Percentiles rank a stretch among this genome's conserved stretches.
Evolutionary conservation across 441 rosid genomes (phyloP).

Genomic region (Bocquillonia castaneifolia): DNA sequence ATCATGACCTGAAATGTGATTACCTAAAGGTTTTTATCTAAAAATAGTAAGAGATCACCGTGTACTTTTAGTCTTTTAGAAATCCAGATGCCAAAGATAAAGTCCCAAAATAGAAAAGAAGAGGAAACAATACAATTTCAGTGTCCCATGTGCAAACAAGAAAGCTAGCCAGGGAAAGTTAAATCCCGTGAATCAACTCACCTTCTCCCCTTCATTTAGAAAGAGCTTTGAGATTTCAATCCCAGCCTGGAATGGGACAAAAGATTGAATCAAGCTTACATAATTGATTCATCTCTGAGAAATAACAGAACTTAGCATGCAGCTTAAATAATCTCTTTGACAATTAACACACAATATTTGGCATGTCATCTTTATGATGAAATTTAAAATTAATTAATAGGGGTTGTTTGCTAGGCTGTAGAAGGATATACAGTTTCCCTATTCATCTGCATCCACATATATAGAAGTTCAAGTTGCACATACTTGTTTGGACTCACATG

Average conservation of each 20-base stretch:
- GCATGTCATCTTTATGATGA: background rate
- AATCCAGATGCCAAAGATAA: background rate
- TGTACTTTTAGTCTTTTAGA: background rate
- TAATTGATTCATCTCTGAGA: background rate
- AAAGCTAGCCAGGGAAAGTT: constrained; percentile 3
- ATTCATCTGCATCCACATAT: background rate
- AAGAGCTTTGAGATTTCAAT: constrained; percentile 89
- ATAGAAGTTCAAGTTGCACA: background rate
- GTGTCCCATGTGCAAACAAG: background rate
- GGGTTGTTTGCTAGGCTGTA: background rate
- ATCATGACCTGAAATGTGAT: background rate
- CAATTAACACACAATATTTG: background rate
- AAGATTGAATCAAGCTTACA: constrained; percentile 10
- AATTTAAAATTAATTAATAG: background rate
- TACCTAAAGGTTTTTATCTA: background rate
- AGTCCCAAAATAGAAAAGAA: background rate
- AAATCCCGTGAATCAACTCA: constrained; percentile 27
- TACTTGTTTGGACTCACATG: no score
- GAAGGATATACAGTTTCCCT: background rate
- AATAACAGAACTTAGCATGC: background rate
- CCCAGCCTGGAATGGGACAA: constrained; percentile 68
- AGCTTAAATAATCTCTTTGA: background rate
- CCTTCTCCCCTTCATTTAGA: constrained; percentile 80
- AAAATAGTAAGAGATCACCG: background rate
- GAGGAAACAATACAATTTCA: background rate